phyloP scores from a whole-genome alignment of 768 basidiomycete genomes.

The button mushroom (Agaricus bisporus) region DNA sequence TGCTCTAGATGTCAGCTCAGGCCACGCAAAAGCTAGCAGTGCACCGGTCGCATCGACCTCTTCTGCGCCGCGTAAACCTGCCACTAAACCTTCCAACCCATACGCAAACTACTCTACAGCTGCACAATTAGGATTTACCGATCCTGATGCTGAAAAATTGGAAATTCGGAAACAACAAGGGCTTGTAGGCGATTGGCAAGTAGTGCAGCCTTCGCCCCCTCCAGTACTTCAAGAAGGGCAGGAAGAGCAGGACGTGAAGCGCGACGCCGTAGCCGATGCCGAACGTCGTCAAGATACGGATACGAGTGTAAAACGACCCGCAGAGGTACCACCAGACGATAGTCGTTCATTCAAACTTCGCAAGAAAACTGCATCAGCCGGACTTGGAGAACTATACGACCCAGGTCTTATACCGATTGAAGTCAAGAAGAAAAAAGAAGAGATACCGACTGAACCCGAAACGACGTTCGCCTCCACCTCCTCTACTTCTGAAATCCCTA shows the following conservation, averaged over 20 bases:
- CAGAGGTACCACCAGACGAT: conserved; percentile 38
- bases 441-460: conserved; percentile 9
- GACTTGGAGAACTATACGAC: conserved; percentile 79
- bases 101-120: conserved; percentile 87
- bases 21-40: conserved; percentile 38
- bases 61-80: conserved; percentile 32
- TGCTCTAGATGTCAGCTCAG: conserved; percentile 70
- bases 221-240: conserved; percentile 15
- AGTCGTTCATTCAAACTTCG: conserved; percentile 60
- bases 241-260: conserved; percentile 25
- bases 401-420: conserved; percentile 65
- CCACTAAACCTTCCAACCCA: conserved; percentile 52
- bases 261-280: conserved; percentile 27
- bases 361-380: conserved; percentile 52
- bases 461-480: conserved; percentile 8
- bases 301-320: conserved; percentile 9
- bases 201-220: conserved; percentile 35
- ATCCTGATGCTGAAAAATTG: conserved; percentile 66
- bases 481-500: conserved; percentile 9
- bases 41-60: conserved; percentile 29
- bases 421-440: conserved; percentile 51
- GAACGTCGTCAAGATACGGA: background rate
- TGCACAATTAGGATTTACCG: conserved; percentile 71
- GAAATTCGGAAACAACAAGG: conserved; percentile 60
- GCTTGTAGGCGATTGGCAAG: conserved; percentile 72